A percentile compares a stretch with the other conserved stretches of the same genome.
These are phyloP conservation scores for Trichomonas vaginalis DNA, from an alignment of 208 protist species.

Conservation along the genomic window DNA sequence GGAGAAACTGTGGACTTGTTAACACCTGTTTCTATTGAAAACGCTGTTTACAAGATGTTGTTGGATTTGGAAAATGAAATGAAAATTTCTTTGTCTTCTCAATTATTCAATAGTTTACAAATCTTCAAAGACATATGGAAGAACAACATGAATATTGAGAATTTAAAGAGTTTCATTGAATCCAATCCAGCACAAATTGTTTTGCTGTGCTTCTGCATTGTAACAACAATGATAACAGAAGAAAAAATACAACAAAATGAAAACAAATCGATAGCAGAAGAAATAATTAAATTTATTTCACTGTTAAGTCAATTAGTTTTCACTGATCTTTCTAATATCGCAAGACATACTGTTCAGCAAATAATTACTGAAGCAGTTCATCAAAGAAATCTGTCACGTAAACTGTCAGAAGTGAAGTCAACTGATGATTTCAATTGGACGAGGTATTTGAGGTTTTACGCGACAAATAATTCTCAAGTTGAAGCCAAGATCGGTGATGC, in stretches of 20 bases:
- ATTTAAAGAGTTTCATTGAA: not conserved
- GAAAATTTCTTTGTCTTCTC: not conserved
- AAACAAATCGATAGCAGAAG: not conserved
- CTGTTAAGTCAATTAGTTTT: conserved; percentile 4
- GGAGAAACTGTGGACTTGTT: conserved; percentile 70
- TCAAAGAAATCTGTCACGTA: conserved; percentile 71
- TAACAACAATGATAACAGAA: not conserved
- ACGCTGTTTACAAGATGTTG: conserved; percentile 14
- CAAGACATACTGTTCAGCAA: conserved; percentile 42
- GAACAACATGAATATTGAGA: not conserved
- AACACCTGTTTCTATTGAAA: conserved; percentile 31
- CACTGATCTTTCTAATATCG: not conserved
- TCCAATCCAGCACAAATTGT: conserved; percentile 21
- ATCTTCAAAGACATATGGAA: not conserved
- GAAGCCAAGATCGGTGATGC: conserved; percentile 52
- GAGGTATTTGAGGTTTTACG: conserved; percentile 13
- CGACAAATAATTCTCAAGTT: not conserved
- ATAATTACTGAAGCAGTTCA: conserved; percentile 93
- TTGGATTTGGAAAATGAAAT: conserved; percentile 22
- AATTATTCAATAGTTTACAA: not conserved
- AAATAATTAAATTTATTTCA: conserved; percentile 1
- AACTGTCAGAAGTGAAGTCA: conserved; percentile 42
- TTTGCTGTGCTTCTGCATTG: not conserved
- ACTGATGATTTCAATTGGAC: conserved; percentile 12
- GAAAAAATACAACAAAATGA: not conserved